Evolutionary conservation across 78 protist genomes (phyloP).

Genomic region (Anaeramoeba flamelloides): DNA sequence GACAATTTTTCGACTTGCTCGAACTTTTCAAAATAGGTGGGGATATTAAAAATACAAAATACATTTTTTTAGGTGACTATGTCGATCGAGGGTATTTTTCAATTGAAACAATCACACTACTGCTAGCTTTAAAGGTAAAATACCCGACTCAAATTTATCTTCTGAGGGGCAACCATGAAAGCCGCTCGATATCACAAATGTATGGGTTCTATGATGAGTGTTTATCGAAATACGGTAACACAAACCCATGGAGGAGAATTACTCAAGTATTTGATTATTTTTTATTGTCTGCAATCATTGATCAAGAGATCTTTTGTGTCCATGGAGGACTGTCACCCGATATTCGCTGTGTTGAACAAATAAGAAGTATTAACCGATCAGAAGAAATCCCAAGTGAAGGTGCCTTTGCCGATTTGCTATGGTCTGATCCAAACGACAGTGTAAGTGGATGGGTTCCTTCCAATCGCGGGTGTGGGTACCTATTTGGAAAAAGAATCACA

Average conservation of each 20-base stretch:
- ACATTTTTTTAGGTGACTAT: conserved; percentile 17
- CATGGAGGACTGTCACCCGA: no score
- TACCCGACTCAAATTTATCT: neutral
- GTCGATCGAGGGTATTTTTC: conserved; percentile 18
- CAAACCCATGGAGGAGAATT: neutral
- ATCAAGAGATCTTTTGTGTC: neutral
- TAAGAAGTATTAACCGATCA: neutral
- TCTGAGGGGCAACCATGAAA: conserved; percentile 19
- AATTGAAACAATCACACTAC: neutral
- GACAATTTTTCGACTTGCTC: conserved; percentile 17
- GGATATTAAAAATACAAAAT: neutral
- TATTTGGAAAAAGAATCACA: neutral
- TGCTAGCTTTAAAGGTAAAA: no score
- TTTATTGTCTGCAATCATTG: neutral
- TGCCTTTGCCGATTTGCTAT: neutral
- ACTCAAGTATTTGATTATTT: conserved; percentile 16
- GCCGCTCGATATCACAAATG: conserved; percentile 6
- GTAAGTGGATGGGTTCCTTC: neutral
- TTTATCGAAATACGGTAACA: neutral
- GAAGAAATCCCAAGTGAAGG: neutral
- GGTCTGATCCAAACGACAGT: neutral
- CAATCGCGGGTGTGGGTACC: neutral
- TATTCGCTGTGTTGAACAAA: no score
- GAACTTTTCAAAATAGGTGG: conserved; percentile 12
- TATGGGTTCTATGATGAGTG: conserved; percentile 20